Percentiles rank a stretch among this genome's conserved stretches.
Evolutionary conservation across 1,284 basidiomycete species (phyloP).

Genomic region (Cerrena zonata): DNA sequence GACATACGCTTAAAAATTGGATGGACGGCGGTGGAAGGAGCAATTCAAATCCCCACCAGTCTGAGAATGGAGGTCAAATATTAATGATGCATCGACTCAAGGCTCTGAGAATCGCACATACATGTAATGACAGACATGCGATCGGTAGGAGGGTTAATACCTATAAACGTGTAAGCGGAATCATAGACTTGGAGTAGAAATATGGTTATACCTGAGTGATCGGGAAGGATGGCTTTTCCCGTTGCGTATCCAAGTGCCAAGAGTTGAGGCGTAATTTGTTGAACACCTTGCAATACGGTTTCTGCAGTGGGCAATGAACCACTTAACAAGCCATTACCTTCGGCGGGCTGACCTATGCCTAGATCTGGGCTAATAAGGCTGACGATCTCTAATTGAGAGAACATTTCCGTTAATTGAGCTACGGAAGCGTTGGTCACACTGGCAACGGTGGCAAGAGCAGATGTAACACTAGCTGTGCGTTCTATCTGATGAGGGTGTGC

Average conservation of each 20-base stretch:
- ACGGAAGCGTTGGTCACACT: conserved; percentile 46
- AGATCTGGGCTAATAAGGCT: conserved; percentile 53
- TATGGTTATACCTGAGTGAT: conserved; percentile 47
- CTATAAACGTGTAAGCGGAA: conserved; percentile 27
- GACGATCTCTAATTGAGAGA: conserved; percentile 55
- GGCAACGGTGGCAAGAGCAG: conserved; percentile 19
- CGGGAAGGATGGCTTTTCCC: conserved; percentile 57
- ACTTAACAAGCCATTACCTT: conserved; percentile 54
- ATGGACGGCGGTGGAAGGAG: conserved; percentile 66
- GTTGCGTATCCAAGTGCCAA: conserved; percentile 74
- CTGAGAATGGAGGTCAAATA: too few species aligned
- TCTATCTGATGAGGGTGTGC: neutral
- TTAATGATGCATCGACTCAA: too few species aligned
- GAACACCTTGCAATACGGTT: conserved; percentile 60
- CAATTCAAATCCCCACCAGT: conserved; percentile 81
- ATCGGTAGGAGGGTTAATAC: conserved; percentile 67
- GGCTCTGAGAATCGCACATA: conserved; percentile 30
- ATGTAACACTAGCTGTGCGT: neutral
- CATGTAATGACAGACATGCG: conserved; percentile 75
- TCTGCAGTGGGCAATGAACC: conserved; percentile 70
- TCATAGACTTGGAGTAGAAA: neutral
- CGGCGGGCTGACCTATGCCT: conserved; percentile 55
- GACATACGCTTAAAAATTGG: conserved; percentile 48
- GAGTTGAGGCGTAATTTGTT: conserved; percentile 67
- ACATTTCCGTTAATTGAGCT: conserved; percentile 41